phyloP scores from a whole-genome alignment of 352 stramenopile genomes.

The Thraustochytrium sp. region DNA sequence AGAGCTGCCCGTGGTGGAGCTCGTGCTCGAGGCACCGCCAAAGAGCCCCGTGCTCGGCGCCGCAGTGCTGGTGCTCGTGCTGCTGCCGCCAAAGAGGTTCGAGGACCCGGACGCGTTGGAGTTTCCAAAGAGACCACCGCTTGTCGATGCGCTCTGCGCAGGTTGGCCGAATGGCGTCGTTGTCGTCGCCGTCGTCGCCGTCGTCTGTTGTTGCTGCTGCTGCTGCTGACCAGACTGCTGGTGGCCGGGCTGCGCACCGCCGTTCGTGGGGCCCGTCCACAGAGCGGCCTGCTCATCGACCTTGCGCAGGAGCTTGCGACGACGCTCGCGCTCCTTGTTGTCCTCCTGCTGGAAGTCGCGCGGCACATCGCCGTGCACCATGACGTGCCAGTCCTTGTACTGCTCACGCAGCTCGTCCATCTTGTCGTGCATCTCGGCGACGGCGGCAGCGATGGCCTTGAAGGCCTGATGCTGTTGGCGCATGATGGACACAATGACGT shows the following conservation, averaged over 20 bases:
- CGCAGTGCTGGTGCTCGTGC: not conserved
- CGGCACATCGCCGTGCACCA: slow-evolving; percentile 8
- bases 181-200: not conserved
- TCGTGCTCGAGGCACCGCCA: not conserved
- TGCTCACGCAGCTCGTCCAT: slow-evolving; percentile 41
- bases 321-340: slow-evolving; percentile 38
- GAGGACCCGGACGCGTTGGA: no score
- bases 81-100: not conserved
- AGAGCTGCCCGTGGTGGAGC: not conserved
- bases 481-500: slow-evolving; percentile 20
- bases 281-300: slow-evolving; percentile 21
- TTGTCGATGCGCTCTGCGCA: no score
- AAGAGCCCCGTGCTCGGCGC: not conserved
- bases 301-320: slow-evolving; percentile 33
- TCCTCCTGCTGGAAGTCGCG: slow-evolving; percentile 40
- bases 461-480: slow-evolving; percentile 36
- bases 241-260: not conserved
- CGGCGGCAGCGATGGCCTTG: slow-evolving; percentile 2
- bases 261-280: not conserved
- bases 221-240: not conserved
- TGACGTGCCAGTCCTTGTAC: slow-evolving; percentile 39
- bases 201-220: not conserved
- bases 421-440: slow-evolving; percentile 38
- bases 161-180: no score
- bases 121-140: not conserved